A percentile compares a stretch with the other conserved stretches of the same genome.
Evolutionary conservation across 2,329 filamentous ascomycete species (phyloP).

Genomic region (Colletotrichum lupini): DNA sequence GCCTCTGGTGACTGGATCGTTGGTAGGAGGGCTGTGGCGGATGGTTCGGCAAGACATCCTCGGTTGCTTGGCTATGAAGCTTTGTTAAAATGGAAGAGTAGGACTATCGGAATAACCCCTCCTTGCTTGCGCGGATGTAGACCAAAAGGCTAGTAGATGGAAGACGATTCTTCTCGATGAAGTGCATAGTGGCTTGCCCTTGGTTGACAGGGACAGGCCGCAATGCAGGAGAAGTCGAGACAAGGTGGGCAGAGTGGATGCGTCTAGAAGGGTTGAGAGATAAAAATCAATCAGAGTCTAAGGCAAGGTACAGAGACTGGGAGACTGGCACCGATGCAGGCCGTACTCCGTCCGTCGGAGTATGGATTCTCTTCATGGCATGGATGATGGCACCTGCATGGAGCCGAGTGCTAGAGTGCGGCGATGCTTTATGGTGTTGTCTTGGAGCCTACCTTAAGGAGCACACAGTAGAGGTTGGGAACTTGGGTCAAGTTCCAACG

Average conservation of each 20-base stretch:
- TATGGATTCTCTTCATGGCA: constrained; percentile 2
- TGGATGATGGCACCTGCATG: constrained; percentile 17
- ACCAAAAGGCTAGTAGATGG: not conserved
- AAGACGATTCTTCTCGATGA: constrained; percentile 17
- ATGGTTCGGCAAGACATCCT: not conserved
- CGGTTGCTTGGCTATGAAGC: not conserved
- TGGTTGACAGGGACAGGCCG: constrained; percentile 25
- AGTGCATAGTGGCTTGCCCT: constrained; percentile 21
- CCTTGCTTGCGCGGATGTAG: not conserved
- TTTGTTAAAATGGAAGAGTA: not conserved
- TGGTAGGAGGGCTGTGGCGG: not conserved
- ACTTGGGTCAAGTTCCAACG: not conserved
- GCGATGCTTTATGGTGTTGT: constrained; percentile 22
- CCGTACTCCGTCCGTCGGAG: not conserved
- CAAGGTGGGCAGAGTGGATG: constrained; percentile 12
- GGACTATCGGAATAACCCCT: constrained; percentile 6
- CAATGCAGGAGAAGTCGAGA: constrained; percentile 1
- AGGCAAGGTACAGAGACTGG: constrained; percentile 9
- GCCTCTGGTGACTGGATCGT: not conserved
- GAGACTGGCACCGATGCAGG: not conserved
- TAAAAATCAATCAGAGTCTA: not conserved
- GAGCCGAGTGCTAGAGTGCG: constrained; percentile 12
- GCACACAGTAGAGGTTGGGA: not conserved
- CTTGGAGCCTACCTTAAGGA: not conserved
- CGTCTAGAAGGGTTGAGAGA: not conserved